phyloP scores from a whole-genome alignment of 805 yeast genomes.

The Spathaspora gorwiae region DNA sequence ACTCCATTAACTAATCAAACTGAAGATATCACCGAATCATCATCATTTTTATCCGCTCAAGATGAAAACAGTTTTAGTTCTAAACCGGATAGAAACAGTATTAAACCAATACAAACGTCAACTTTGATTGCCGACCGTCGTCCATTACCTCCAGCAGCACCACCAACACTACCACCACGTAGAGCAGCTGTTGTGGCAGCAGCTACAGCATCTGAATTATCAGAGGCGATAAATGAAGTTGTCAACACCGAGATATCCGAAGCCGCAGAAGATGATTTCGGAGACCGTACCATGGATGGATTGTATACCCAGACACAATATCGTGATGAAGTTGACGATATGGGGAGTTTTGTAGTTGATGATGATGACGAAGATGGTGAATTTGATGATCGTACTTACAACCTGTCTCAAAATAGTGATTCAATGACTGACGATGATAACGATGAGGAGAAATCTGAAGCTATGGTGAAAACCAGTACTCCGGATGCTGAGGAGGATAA shows the following conservation, averaged over 20 bases:
- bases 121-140: neutral
- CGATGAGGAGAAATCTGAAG: slow-evolving; percentile 9
- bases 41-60: neutral
- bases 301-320: slow-evolving; percentile 30
- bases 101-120: neutral
- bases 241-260: slow-evolving; percentile 8
- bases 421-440: slow-evolving; percentile 1
- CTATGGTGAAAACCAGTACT: neutral
- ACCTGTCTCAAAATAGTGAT: neutral
- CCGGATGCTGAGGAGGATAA: slow-evolving; percentile 1
- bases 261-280: slow-evolving; percentile 29
- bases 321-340: slow-evolving; percentile 24
- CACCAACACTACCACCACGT: neutral
- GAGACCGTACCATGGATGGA: slow-evolving; percentile 31
- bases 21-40: neutral
- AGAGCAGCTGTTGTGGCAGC: neutral
- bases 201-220: neutral
- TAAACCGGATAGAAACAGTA: neutral
- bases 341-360: slow-evolving; percentile 22
- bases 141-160: neutral
- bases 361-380: slow-evolving; percentile 5
- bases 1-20: neutral
- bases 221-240: neutral
- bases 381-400: too few species aligned
- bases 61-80: too few species aligned